These are phyloP conservation scores for Penicillium cataractarum DNA, from an alignment of 495 filamentous ascomycete species.

Conservation along the genomic window DNA sequence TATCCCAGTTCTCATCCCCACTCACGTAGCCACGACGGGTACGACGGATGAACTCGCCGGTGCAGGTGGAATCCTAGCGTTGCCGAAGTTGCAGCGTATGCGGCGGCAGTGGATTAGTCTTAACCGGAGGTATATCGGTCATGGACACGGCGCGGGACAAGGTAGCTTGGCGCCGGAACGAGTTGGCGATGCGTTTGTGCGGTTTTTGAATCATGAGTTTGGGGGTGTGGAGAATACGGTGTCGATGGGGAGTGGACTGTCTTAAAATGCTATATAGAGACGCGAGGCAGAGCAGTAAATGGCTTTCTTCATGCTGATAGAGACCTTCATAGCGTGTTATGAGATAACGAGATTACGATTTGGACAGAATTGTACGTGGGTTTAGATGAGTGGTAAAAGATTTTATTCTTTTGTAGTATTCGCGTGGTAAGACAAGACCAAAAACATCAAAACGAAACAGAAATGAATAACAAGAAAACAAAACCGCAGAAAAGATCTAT, in stretches of 20 bases:
- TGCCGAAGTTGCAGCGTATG: constrained; percentile 81
- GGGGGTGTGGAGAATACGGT: constrained; percentile 29
- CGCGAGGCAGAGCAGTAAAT: constrained; percentile 32
- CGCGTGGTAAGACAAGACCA: not conserved
- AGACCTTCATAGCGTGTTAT: constrained; percentile 12
- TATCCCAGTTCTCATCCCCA: constrained; percentile 54
- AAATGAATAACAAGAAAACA: not conserved
- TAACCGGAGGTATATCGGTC: constrained; percentile 57
- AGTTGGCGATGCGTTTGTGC: constrained; percentile 51
- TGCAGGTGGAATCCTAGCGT: constrained; percentile 56
- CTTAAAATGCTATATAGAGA: not conserved
- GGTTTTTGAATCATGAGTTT: constrained; percentile 51
- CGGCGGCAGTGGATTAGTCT: constrained; percentile 84
- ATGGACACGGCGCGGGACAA: constrained; percentile 34
- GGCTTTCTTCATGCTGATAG: constrained; percentile 17
- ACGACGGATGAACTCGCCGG: constrained; percentile 49
- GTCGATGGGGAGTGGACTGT: constrained; percentile 8
- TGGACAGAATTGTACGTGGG: not conserved
- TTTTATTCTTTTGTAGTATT: not conserved
- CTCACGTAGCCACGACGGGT: constrained; percentile 42
- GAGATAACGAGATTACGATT: constrained; percentile 24
- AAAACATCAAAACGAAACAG: not conserved
- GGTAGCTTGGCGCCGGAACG: constrained; percentile 37
- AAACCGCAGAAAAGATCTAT: constrained; percentile 3
- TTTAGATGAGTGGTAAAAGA: not conserved